phyloP scores from a whole-genome alignment of 345 rosid species.

The Eutrema yunnanense region DNA sequence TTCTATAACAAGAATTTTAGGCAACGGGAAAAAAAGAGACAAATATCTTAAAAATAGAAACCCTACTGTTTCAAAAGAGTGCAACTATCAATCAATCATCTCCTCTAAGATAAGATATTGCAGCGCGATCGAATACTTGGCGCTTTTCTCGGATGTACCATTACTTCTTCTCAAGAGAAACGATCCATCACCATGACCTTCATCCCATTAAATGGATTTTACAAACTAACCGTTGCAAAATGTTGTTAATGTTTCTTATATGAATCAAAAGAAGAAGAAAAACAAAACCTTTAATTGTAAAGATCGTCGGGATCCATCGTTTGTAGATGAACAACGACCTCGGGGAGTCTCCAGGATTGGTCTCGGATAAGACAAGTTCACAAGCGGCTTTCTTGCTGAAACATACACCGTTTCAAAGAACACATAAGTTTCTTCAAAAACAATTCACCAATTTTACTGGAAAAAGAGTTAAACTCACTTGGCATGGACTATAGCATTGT shows the following conservation, averaged over 20 bases:
- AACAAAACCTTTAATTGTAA: conserved; percentile 49
- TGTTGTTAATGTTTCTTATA: not conserved
- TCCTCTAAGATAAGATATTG: conserved; percentile 33
- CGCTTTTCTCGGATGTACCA: conserved; percentile 16
- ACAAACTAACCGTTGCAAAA: not conserved
- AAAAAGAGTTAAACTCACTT: conserved; percentile 39
- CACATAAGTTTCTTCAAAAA: not conserved
- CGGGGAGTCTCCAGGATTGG: conserved; percentile 60
- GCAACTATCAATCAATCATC: not conserved
- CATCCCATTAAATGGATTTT: not conserved
- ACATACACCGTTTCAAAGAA: not conserved
- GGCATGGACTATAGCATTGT: conserved; percentile 55
- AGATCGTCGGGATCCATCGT: conserved; percentile 61
- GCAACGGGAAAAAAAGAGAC: no score
- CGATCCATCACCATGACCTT: conserved; percentile 67
- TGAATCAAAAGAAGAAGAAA: not conserved
- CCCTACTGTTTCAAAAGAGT: no score
- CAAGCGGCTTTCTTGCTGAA: conserved; percentile 41
- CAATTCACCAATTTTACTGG: not conserved
- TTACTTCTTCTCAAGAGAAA: conserved; percentile 47
- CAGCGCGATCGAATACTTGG: conserved; percentile 28
- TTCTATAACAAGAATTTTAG: no score
- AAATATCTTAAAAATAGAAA: no score
- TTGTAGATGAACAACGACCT: conserved; percentile 68
- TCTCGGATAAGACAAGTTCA: conserved; percentile 61